These are phyloP conservation scores for Akanthomyces dipterigenus DNA, from an alignment of 2,329 filamentous ascomycete species.

Conservation along the genomic window DNA sequence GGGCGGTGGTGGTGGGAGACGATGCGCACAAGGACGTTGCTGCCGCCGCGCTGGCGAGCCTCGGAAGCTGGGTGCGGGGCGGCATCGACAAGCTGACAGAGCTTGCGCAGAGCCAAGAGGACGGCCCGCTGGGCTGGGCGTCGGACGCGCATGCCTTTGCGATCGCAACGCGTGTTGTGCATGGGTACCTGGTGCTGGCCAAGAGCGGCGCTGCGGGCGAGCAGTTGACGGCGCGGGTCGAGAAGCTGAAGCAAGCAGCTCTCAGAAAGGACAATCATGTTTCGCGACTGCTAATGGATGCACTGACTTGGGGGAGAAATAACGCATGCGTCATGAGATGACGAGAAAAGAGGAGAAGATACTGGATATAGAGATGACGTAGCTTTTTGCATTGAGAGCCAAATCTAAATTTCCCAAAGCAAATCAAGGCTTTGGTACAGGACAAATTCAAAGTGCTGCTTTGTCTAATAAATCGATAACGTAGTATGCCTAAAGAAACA, in stretches of 20 bases:
- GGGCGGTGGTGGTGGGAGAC: constrained; percentile 17
- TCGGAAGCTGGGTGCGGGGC: constrained; percentile 41
- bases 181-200: constrained; percentile 30
- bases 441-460: neutral
- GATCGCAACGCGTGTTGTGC: constrained; percentile 44
- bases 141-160: constrained; percentile 62
- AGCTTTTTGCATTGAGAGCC: neutral
- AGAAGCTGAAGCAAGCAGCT: constrained; percentile 6
- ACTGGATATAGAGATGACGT: neutral
- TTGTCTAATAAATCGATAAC: neutral
- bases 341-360: neutral
- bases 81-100: constrained; percentile 40
- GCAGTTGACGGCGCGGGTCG: constrained; percentile 14
- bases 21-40: too few species aligned
- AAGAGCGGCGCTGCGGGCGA: constrained; percentile 13
- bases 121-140: constrained; percentile 67
- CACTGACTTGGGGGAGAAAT: constrained; percentile 4
- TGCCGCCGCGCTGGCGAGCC: constrained; percentile 16
- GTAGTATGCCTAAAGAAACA: neutral
- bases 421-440: neutral
- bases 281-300: constrained; percentile 23
- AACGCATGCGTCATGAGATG: neutral
- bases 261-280: constrained; percentile 14
- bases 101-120: constrained; percentile 30
- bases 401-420: neutral